Evolutionary conservation across 1,139 yeast genomes (phyloP).

Genomic region (Yarrowia galli): DNA sequence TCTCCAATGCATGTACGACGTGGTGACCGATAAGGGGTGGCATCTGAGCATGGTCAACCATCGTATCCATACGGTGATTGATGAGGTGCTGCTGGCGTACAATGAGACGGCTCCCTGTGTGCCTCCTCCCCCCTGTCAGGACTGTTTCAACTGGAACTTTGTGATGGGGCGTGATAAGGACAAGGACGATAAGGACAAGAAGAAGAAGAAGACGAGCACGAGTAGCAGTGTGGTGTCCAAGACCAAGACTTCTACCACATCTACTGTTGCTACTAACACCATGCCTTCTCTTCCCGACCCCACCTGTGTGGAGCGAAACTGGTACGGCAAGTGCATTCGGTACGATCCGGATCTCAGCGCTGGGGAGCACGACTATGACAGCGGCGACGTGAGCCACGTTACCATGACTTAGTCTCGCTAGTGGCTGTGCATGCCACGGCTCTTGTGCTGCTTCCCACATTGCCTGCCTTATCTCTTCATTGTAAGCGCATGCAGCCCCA

Average conservation of each 20-base stretch:
- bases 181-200: conserved; percentile 16
- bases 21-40: conserved; percentile 91
- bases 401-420: background rate
- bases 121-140: conserved; percentile 76
- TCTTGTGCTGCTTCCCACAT: background rate
- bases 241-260: conserved; percentile 37
- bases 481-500: background rate
- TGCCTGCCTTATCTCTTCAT: background rate
- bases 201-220: conserved; percentile 16
- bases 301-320: conserved; percentile 43
- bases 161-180: conserved; percentile 51
- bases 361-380: too few relatives aligned
- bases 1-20: conserved; percentile 84
- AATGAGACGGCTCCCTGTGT: conserved; percentile 79
- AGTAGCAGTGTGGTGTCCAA: conserved; percentile 39
- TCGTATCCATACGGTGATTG: conserved; percentile 89
- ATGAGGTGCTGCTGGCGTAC: conserved; percentile 73
- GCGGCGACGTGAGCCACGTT: background rate
- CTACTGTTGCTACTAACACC: conserved; percentile 39
- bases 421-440: background rate
- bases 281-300: conserved; percentile 39
- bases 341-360: conserved; percentile 37
- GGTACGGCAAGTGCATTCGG: conserved; percentile 47
- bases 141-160: conserved; percentile 92
- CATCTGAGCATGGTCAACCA: conserved; percentile 86